Percentiles rank a stretch among this genome's conserved stretches.
Conservation (phyloP, 768 basidiomycete genomes). For the Phylloporus sp. region DNA sequence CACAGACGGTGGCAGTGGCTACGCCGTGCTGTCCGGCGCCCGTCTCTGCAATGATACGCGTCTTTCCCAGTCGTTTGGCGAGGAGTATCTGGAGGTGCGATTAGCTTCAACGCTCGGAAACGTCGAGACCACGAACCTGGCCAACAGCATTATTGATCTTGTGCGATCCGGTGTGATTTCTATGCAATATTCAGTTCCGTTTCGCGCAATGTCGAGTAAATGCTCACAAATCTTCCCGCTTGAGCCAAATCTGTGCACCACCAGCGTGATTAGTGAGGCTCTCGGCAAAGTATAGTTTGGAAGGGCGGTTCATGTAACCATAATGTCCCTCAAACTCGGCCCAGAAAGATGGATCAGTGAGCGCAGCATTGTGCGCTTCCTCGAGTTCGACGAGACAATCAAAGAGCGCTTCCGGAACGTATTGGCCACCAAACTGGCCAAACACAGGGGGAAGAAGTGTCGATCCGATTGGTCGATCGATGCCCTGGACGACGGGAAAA, state of each 20-base stretch:
- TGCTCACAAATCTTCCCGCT: not conserved
- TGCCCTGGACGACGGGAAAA: not conserved
- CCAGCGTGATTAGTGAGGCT: not conserved
- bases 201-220: not conserved
- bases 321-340: not conserved
- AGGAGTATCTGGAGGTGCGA: not conserved
- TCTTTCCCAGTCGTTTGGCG: not conserved
- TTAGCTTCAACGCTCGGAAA: not conserved
- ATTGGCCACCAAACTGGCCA: not conserved
- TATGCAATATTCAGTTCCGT: not conserved
- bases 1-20: not conserved
- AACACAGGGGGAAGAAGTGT: not conserved
- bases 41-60: not conserved
- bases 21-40: not conserved
- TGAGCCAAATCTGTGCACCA: not conserved
- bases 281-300: not conserved
- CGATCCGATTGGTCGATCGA: not conserved
- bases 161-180: not conserved
- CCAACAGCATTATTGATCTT: not conserved
- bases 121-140: not conserved
- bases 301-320: not conserved
- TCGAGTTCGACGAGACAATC: not conserved
- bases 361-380: not conserved
- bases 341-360: not conserved
- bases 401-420: not conserved